phyloP scores from a whole-genome alignment of 2,329 filamentous ascomycete species.

The Trichoderma sp. region DNA sequence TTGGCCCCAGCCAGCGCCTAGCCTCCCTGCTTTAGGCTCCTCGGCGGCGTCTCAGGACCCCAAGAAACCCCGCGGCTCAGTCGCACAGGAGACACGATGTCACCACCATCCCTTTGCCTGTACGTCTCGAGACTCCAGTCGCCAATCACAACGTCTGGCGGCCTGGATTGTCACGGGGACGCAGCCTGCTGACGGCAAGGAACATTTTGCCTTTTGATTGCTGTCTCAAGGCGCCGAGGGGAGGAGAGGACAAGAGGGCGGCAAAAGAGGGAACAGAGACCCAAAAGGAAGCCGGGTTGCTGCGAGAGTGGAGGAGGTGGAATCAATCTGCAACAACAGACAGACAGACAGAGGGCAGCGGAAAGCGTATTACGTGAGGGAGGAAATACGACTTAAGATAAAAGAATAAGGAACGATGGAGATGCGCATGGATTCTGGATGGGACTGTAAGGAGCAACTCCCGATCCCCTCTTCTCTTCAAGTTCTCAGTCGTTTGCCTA shows the following conservation, averaged over 20 bases:
- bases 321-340: not conserved
- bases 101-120: not conserved
- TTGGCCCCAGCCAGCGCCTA: slow-evolving; percentile 7
- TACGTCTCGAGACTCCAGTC: slow-evolving; percentile 1
- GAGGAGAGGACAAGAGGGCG: not conserved
- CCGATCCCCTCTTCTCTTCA: not conserved
- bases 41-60: slow-evolving; percentile 3
- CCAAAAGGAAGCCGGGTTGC: not conserved
- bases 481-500: not conserved
- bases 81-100: slow-evolving; percentile 11
- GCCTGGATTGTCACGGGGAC: slow-evolving; percentile 7
- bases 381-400: not conserved
- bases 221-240: slow-evolving; percentile 1
- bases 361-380: slow-evolving; percentile 6
- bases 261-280: not conserved
- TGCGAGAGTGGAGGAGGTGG: not conserved
- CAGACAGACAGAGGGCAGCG: not conserved
- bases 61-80: slow-evolving; percentile 12
- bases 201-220: not conserved
- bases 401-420: slow-evolving; percentile 4
- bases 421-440: slow-evolving; percentile 3
- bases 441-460: slow-evolving; percentile 18
- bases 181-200: slow-evolving; percentile 10
- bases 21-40: slow-evolving; percentile 12
- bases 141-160: slow-evolving; percentile 3